Evolutionary conservation across 805 yeast species (phyloP), one percentile per base, ranked within the genome.

Genomic region (Suhomyces sp.): DNA sequence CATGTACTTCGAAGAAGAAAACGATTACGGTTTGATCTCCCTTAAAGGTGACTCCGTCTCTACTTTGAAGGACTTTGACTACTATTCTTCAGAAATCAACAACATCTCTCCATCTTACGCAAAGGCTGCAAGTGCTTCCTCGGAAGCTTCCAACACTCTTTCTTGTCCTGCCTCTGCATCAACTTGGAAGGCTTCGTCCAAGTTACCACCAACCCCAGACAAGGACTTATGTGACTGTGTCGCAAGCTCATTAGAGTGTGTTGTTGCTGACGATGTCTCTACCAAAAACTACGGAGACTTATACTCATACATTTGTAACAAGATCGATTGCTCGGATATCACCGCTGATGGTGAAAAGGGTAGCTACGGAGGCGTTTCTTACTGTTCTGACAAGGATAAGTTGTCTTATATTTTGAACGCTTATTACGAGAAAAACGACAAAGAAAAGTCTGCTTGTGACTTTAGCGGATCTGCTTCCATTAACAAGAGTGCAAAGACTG

Each of bases 1-100:
- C 80, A 88, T 88, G 94, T 90, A 88, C 75, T 88, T 86, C 69
- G 84, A 90, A 76, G 97, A 90, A 72, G 85, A 72, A 46, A 90
- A 90, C 72, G 70, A 88, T 60, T 90, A 89, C 67, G 97, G 97
- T 56, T 79, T 90, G 56, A 96, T 90, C 24, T 64, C 85, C 31
- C 72, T 87, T 47, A 64, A 62, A 19, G 57, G 57, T 10, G 27
- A 22, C 13, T 52, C 55, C 19, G 60, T 57, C 10, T 52, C 60
- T 15, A 63, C 68, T 35, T 47, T 61, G 55, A 49, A 53, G 19
- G 69, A 65, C 57, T 65, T 60, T 56, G 49, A 60, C 73, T 44
- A 69, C 64, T 73, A 69, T 57, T 66, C 67, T 49, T 64, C 64
- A 1, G 68, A 71, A 56, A 71, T 72, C 57, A 64, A 68, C 57